These are phyloP conservation scores for Fusarium sp. DNA, from an alignment of 2,329 filamentous ascomycete genomes.

Conservation along the genomic window DNA sequence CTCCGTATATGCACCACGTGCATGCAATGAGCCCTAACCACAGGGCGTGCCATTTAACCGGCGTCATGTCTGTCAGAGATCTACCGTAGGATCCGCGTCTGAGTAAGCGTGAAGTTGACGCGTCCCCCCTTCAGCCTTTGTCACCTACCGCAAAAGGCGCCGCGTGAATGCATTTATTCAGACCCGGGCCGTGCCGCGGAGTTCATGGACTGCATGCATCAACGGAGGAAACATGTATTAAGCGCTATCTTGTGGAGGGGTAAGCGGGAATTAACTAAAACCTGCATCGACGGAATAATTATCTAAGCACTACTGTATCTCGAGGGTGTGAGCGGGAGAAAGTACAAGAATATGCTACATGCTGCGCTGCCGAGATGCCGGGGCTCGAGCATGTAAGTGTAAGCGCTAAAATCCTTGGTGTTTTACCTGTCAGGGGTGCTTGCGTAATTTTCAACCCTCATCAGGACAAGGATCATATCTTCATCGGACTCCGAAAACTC, in stretches of 20 bases:
- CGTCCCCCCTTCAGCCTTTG: too few relatives aligned
- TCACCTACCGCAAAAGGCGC: neutral
- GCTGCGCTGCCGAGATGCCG: too few relatives aligned
- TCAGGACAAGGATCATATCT: neutral
- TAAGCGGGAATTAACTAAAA: too few relatives aligned
- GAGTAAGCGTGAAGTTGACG: neutral
- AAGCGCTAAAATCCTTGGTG: neutral
- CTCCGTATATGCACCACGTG: neutral
- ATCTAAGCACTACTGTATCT: neutral
- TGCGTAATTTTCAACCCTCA: neutral
- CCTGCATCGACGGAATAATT: too few relatives aligned
- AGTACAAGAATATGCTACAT: too few relatives aligned
- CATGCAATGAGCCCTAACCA: neutral
- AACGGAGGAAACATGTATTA: too few relatives aligned
- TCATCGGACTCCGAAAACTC: neutral
- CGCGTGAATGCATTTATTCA: neutral
- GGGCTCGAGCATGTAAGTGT: neutral
- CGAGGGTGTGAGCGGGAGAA: too few relatives aligned
- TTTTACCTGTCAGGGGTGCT: neutral
- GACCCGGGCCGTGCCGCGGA: neutral
- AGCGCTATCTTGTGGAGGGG: too few relatives aligned
- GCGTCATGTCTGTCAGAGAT: neutral
- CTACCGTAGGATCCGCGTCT: neutral
- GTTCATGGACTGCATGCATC: neutral
- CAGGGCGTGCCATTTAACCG: neutral